Percentiles rank a stretch among this genome's conserved stretches.
These are phyloP conservation scores for Knufia petricola DNA, from an alignment of 2,329 filamentous ascomycete species.

Conservation along the genomic window DNA sequence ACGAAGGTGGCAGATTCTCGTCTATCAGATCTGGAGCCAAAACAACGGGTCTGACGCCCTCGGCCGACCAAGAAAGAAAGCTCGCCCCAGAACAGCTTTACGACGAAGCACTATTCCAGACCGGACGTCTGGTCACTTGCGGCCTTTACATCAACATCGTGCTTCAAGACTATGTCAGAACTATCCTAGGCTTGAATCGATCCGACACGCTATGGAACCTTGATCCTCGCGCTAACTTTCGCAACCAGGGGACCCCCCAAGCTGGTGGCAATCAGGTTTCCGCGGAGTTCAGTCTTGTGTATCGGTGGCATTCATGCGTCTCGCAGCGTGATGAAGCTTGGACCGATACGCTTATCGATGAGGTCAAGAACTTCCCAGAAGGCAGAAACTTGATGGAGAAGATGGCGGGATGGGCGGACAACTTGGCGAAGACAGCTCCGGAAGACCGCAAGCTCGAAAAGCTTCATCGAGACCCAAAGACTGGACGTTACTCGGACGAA, in stretches of 20 bases:
- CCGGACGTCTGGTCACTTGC: constrained; percentile 62
- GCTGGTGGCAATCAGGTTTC: constrained; percentile 75
- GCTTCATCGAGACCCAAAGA: constrained; percentile 59
- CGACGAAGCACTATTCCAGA: constrained; percentile 72
- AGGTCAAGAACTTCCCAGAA: no score
- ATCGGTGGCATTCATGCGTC: constrained; percentile 77
- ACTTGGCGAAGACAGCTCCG: no score
- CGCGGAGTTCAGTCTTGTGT: constrained; percentile 78
- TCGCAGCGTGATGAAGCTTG: constrained; percentile 65
- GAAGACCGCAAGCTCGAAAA: no score
- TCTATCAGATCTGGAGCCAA: no score
- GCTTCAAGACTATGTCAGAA: constrained; percentile 67
- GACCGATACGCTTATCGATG: no score
- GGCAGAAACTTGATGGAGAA: no score
- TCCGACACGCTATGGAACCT: constrained; percentile 71
- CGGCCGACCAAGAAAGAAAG: constrained; percentile 40
- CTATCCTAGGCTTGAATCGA: constrained; percentile 63
- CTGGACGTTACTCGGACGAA: constrained; percentile 65
- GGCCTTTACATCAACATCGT: constrained; percentile 73
- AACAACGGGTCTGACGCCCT: no score
- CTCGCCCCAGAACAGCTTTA: constrained; percentile 44
- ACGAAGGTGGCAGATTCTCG: constrained; percentile 74
- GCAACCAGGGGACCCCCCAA: constrained; percentile 50
- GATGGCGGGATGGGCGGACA: no score
- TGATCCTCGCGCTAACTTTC: constrained; percentile 60